phyloP scores from a whole-genome alignment of 2,329 filamentous ascomycete genomes.

The Talaromyces sp. region DNA sequence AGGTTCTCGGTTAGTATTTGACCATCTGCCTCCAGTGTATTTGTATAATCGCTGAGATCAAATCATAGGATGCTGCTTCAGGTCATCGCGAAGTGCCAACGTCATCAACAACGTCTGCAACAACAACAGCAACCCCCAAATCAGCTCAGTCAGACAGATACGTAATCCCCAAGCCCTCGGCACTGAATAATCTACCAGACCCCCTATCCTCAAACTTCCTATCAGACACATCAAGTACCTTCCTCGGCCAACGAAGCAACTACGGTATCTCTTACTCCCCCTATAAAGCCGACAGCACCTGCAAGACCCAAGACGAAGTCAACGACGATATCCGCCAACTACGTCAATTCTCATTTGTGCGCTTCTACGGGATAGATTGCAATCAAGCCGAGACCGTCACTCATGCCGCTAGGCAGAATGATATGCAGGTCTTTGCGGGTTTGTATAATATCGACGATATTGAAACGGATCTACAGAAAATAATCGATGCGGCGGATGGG shows the following conservation, averaged over 20 bases:
- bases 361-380: constrained; percentile 79
- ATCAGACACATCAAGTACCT: background rate
- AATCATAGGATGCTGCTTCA: background rate
- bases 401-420: constrained; percentile 60
- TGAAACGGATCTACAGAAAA: constrained; percentile 55
- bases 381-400: constrained; percentile 65
- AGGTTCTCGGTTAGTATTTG: background rate
- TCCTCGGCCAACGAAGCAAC: constrained; percentile 10
- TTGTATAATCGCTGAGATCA: background rate
- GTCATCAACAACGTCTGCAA: background rate
- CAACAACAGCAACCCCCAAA: background rate
- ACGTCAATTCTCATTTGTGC: constrained; percentile 61
- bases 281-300: constrained; percentile 56
- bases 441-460: constrained; percentile 63
- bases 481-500: constrained; percentile 58
- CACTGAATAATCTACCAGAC: background rate
- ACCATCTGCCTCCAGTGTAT: background rate
- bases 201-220: background rate
- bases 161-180: background rate
- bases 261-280: constrained; percentile 58
- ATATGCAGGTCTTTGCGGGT: constrained; percentile 70
- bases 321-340: constrained; percentile 60
- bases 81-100: background rate
- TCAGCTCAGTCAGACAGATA: background rate
- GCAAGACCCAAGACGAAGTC: constrained; percentile 65